phyloP scores from a whole-genome alignment of 1,139 yeast species.

The Wickerhamomyces sp. region DNA sequence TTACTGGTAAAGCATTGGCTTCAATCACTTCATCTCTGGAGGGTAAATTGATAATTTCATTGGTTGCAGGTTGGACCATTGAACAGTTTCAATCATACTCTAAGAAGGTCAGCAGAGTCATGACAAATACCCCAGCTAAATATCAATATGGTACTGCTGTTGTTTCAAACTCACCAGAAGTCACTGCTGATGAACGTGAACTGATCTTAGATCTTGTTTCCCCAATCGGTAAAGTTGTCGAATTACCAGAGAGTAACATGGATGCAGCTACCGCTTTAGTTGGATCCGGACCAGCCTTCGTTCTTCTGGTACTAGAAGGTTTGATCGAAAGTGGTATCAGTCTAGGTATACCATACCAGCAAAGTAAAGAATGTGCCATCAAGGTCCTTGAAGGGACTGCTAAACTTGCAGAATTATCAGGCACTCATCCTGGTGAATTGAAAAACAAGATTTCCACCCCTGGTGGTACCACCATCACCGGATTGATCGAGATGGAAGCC shows the following conservation, averaged over 20 bases:
- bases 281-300: conserved; percentile 97
- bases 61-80: conserved; percentile 91
- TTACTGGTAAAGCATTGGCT: conserved; percentile 55
- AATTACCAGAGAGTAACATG: conserved; percentile 85
- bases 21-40: conserved; percentile 35
- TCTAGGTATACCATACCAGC: conserved; percentile 87
- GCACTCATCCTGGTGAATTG: conserved; percentile 86
- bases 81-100: conserved; percentile 56
- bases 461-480: conserved; percentile 97
- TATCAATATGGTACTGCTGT: conserved; percentile 93
- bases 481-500: conserved; percentile 88
- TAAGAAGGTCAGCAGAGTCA: conserved; percentile 70
- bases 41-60: conserved; percentile 67
- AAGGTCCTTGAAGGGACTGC: conserved; percentile 97
- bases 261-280: conserved; percentile 94
- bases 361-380: conserved; percentile 86
- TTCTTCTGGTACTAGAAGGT: conserved; percentile 83
- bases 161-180: conserved; percentile 57
- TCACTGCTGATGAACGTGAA: conserved; percentile 42
- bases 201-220: conserved; percentile 54
- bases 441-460: conserved; percentile 94
- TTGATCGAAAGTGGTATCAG: conserved; percentile 91
- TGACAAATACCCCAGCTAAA: conserved; percentile 97
- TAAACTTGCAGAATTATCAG: conserved; percentile 76
- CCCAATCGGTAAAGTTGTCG: conserved; percentile 67